phyloP scores from a whole-genome alignment of 2,329 filamentous ascomycete genomes.

The Fusarium lateritium region DNA sequence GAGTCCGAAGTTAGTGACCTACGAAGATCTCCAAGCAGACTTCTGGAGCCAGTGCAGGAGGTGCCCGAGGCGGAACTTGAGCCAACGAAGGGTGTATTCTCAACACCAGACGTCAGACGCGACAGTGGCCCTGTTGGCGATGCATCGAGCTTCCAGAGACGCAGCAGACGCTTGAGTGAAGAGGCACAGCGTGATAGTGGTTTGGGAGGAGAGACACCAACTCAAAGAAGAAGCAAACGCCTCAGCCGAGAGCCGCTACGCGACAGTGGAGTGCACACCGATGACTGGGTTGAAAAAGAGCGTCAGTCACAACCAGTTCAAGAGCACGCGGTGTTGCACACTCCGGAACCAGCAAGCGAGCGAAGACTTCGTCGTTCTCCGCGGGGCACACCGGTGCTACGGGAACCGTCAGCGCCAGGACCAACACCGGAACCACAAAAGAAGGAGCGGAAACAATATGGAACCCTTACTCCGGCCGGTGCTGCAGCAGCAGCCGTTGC shows the following conservation, averaged over 20 bases:
- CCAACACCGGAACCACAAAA: conserved; percentile 64
- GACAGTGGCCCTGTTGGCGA: conserved; percentile 56
- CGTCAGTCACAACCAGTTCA: conserved; percentile 42
- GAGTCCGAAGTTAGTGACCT: conserved; percentile 56
- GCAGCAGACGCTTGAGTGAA: conserved; percentile 54
- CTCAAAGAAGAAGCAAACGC: conserved; percentile 55
- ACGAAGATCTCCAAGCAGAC: conserved; percentile 59
- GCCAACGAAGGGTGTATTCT: conserved; percentile 24
- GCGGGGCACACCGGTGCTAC: conserved; percentile 57
- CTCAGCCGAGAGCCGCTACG: conserved; percentile 57
- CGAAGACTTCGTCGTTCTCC: conserved; percentile 53
- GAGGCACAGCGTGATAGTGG: conserved; percentile 68
- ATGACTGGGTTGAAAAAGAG: conserved; percentile 59
- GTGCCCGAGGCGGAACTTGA: conserved; percentile 62
- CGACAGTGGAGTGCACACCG: conserved; percentile 71
- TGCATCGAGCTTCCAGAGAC: conserved; percentile 56
- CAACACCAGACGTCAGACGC: conserved; percentile 54
- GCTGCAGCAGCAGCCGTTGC: conserved; percentile 28
- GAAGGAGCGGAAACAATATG: conserved; percentile 52
- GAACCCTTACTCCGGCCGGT: conserved; percentile 44
- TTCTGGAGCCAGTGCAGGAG: conserved; percentile 68
- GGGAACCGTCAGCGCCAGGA: conserved; percentile 56
- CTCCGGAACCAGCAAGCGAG: conserved; percentile 49
- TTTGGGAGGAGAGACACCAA: conserved; percentile 60
- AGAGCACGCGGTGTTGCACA: conserved; percentile 44